Base-by-base conservation (phyloP, 1,139 yeast species). In the Arxiozyma slooffiae region DNA sequence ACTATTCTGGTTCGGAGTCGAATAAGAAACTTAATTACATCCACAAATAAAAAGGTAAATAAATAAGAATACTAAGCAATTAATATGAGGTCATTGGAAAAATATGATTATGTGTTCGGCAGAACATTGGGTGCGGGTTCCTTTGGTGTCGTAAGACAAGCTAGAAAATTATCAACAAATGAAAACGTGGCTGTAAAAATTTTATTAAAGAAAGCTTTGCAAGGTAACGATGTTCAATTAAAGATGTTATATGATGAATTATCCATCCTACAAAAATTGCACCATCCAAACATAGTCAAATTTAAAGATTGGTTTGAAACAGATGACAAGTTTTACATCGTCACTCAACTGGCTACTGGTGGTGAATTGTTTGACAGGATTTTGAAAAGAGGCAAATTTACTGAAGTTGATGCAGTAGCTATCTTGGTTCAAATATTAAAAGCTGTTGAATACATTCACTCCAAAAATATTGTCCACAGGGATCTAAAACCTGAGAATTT, bases 401-500 rank as follows among this genome's bases (percentile, higher is more conserved):
- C 95, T 3, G 97, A 89, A 66, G 77, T 74, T 55, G 96, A 89
- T 65, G 97, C 96, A 1, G 81, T 83, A 1, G 64, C 71, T 50
- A 82, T 87, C 30, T 71, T 89, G 30, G 70, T 74, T 11, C 94
- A 89, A 64, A 76, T 88, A 51, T 70, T 88, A 46, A 78, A 78
- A 50, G 96, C 96, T 1, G 73, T 89, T 43, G 72, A 74, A 48
- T 89, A 89, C 63, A 74, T 89, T 53, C 97, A 89, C 63, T 67
- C 72, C 37, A 71, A 74, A 55, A 78, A 87, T 67, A 85, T 89
- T 63, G 96, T 89, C 7, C 97, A 89, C 66, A 77, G 97, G 50
- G 97, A 89, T 66, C 74, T 89, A 58, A 89, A 89, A 70, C 97
- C 96, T 0, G 97, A 89, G 64, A 89, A 89, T 67, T 74, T 89